Evolutionary conservation across 2,329 filamentous ascomycete genomes (phyloP).

Genomic region (Ophiostoma tasmaniense): DNA sequence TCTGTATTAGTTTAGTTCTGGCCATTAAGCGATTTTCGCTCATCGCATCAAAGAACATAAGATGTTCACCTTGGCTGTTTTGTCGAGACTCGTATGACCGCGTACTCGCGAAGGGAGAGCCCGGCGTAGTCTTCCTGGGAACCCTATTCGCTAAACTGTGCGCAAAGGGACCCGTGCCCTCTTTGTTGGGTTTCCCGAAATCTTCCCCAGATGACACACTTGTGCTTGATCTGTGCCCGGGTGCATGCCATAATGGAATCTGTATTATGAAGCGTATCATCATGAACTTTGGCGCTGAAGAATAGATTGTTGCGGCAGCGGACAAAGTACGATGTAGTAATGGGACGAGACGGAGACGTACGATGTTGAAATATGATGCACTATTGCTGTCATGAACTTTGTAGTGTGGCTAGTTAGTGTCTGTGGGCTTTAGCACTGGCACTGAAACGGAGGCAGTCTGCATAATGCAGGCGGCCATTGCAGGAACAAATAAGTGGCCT

Average conservation of each 20-base stretch:
- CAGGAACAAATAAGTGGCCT: background rate
- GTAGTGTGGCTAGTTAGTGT: background rate
- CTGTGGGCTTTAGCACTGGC: background rate
- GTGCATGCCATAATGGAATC: background rate
- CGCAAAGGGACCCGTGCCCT: background rate
- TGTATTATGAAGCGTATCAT: background rate
- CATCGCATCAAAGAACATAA: background rate
- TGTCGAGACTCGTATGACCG: background rate
- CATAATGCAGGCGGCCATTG: background rate
- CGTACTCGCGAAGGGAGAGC: background rate
- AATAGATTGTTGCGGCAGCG: background rate
- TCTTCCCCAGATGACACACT: background rate
- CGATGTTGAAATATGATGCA: background rate
- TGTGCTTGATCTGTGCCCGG: background rate
- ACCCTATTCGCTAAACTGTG: background rate
- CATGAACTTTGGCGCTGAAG: background rate
- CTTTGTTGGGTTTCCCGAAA: background rate
- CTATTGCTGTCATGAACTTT: conserved; percentile 3
- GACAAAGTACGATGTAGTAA: background rate
- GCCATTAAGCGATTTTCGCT: background rate
- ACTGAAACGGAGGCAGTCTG: background rate
- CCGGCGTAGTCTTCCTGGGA: background rate
- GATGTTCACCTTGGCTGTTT: background rate
- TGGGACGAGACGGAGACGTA: conserved; percentile 2
- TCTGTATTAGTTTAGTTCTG: too few relatives aligned